Percentiles rank a stretch among this genome's conserved stretches.
phyloP scores from a whole-genome alignment of 495 filamentous ascomycete genomes.

The Elasticomyces elasticus region DNA sequence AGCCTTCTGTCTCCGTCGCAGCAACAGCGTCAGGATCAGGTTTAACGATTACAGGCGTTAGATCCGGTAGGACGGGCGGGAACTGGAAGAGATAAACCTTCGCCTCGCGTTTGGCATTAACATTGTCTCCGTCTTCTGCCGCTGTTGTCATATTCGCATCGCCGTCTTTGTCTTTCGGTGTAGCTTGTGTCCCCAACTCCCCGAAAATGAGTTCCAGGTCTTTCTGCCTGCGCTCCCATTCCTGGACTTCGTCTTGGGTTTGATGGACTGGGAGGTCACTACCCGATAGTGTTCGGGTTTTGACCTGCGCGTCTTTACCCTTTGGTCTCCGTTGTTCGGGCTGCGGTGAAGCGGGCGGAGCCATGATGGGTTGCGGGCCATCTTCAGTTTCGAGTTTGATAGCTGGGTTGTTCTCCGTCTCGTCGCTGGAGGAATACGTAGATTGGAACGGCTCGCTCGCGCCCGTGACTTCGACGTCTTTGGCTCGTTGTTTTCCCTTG shows the following conservation, averaged over 20 bases:
- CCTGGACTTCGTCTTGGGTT: constrained; percentile 35
- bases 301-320: constrained; percentile 17
- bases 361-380: background rate
- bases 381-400: constrained; percentile 30
- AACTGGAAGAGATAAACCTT: constrained; percentile 57
- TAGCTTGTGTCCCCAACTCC: constrained; percentile 28
- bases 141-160: constrained; percentile 31
- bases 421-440: constrained; percentile 32
- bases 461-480: constrained; percentile 30
- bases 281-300: constrained; percentile 9
- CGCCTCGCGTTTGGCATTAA: constrained; percentile 19
- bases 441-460: constrained; percentile 27
- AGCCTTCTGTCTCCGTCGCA: background rate
- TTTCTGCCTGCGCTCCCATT: constrained; percentile 31
- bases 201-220: constrained; percentile 27
- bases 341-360: constrained; percentile 4
- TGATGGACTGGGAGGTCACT: constrained; percentile 27
- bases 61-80: constrained; percentile 48
- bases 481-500: constrained; percentile 26
- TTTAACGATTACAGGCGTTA: constrained; percentile 32
- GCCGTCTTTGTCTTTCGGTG: constrained; percentile 22
- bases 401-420: constrained; percentile 28
- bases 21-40: constrained; percentile 21
- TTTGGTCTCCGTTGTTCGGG: constrained; percentile 26
- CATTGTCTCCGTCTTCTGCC: constrained; percentile 17